These are phyloP conservation scores for Diplodia sapinea DNA, from an alignment of 2,329 filamentous ascomycete species.

Conservation along the genomic window DNA sequence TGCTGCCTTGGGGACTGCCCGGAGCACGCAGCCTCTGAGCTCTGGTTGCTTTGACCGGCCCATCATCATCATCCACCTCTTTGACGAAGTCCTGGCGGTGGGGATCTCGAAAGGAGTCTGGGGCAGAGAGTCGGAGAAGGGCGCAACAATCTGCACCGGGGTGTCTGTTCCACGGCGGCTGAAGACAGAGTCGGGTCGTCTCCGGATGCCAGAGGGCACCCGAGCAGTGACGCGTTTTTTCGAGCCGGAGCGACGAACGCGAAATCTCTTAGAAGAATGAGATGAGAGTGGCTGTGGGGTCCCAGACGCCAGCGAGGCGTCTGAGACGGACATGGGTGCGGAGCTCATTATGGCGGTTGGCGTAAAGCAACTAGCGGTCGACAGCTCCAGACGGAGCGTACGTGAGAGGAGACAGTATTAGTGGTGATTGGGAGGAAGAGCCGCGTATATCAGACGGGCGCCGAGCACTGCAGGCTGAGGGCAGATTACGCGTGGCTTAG, in stretches of 20 bases:
- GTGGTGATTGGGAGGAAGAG: neutral
- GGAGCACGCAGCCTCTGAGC: slow-evolving; percentile 42
- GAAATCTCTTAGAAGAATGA: slow-evolving; percentile 6
- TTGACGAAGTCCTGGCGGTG: slow-evolving; percentile 10
- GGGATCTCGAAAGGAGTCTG: neutral
- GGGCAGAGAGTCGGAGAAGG: neutral
- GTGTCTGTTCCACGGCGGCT: slow-evolving; percentile 42
- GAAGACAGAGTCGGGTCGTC: slow-evolving; percentile 42
- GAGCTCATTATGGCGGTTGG: neutral
- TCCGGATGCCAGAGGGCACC: slow-evolving; percentile 1
- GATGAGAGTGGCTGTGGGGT: slow-evolving; percentile 1
- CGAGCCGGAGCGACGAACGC: slow-evolving; percentile 1
- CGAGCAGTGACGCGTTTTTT: slow-evolving; percentile 1
- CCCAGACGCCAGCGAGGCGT: neutral
- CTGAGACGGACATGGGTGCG: neutral
- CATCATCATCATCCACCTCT: slow-evolving; percentile 29
- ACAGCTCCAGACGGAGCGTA: neutral
- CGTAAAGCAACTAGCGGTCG: neutral
- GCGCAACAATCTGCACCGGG: slow-evolving; percentile 30
- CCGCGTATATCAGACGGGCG: slow-evolving; percentile 14
- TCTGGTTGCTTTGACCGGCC: slow-evolving; percentile 7
- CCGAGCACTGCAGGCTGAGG: slow-evolving; percentile 3
- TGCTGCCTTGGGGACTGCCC: slow-evolving; percentile 41
- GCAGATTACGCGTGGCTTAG: slow-evolving; percentile 17
- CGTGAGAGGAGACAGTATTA: slow-evolving; percentile 5